These are phyloP conservation scores for Castanea sativa DNA, from an alignment of 306 rosid species.

Conservation along the genomic window DNA sequence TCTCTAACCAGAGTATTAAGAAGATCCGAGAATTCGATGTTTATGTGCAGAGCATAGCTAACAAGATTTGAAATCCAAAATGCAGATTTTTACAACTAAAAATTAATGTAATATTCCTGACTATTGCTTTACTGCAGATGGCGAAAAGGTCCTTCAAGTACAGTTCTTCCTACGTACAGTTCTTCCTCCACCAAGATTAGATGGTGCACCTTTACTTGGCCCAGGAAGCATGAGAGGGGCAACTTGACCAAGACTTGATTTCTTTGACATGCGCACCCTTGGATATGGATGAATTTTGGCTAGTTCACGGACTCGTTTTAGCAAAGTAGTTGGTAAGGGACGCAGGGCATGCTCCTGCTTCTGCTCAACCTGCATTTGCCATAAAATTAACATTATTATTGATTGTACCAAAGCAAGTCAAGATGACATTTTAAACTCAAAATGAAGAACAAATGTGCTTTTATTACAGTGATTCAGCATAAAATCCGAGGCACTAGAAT, in stretches of 20 bases:
- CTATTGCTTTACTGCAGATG: slow-evolving; percentile 31
- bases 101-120: slow-evolving; percentile 37
- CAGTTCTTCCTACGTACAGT: slow-evolving; percentile 42
- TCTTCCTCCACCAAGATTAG: slow-evolving; percentile 46
- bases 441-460: neutral
- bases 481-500: neutral
- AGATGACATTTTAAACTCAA: neutral
- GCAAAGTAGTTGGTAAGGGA: slow-evolving; percentile 59
- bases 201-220: slow-evolving; percentile 30
- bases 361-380: slow-evolving; percentile 54
- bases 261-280: slow-evolving; percentile 59
- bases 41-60: slow-evolving; percentile 20
- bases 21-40: slow-evolving; percentile 16
- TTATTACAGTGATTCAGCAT: neutral
- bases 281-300: slow-evolving; percentile 89
- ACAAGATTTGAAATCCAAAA: slow-evolving; percentile 17
- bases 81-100: slow-evolving; percentile 39
- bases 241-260: slow-evolving; percentile 21
- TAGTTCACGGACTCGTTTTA: slow-evolving; percentile 72
- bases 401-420: neutral
- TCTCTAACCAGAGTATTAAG: slow-evolving; percentile 2
- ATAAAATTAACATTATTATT: slow-evolving; percentile 14
- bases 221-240: slow-evolving; percentile 32
- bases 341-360: slow-evolving; percentile 49
- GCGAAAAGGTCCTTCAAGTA: slow-evolving; percentile 30